Evolutionary conservation across 805 yeast genomes (phyloP).

Genomic region (Candida railenensis): DNA sequence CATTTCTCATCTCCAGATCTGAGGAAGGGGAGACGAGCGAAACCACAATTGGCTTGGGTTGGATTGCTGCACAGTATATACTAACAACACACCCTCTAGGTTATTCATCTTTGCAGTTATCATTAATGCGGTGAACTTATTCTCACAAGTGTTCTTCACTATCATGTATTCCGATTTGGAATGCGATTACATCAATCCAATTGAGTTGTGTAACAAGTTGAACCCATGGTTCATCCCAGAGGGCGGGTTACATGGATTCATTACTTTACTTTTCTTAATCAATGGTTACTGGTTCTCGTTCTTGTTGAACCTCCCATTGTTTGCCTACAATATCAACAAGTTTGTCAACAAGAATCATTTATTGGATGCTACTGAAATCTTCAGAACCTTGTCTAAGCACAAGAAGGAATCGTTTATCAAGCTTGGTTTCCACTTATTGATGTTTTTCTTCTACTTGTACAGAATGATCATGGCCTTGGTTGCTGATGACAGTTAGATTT

Average conservation of each 20-base stretch:
- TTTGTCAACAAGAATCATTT: slow-evolving; percentile 76
- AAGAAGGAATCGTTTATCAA: slow-evolving; percentile 90
- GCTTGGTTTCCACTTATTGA: slow-evolving; percentile 82
- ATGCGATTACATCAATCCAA: slow-evolving; percentile 95
- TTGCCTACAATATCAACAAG: slow-evolving; percentile 81
- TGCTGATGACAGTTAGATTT: slow-evolving; percentile 46
- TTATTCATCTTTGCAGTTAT: slow-evolving; percentile 76
- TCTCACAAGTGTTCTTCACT: slow-evolving; percentile 91
- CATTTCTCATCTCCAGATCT: too few species aligned
- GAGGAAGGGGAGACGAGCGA: too few species aligned
- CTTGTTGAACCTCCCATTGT: slow-evolving; percentile 76
- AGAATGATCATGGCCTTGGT: slow-evolving; percentile 94
- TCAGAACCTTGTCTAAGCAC: slow-evolving; percentile 88
- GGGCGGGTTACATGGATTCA: slow-evolving; percentile 74
- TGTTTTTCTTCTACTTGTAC: slow-evolving; percentile 95
- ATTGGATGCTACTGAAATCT: slow-evolving; percentile 96
- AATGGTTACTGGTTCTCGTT: slow-evolving; percentile 93
- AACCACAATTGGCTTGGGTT: too few species aligned
- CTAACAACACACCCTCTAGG: slow-evolving; percentile 23
- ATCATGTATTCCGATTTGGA: slow-evolving; percentile 94
- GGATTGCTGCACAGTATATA: too few species aligned
- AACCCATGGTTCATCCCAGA: slow-evolving; percentile 90
- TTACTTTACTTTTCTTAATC: slow-evolving; percentile 69
- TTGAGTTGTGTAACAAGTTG: slow-evolving; percentile 90
- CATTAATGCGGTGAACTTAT: slow-evolving; percentile 82